phyloP scores from a whole-genome alignment of 192 early-diverging fungal genomes.

The Rhizoclosmatium sp. region DNA sequence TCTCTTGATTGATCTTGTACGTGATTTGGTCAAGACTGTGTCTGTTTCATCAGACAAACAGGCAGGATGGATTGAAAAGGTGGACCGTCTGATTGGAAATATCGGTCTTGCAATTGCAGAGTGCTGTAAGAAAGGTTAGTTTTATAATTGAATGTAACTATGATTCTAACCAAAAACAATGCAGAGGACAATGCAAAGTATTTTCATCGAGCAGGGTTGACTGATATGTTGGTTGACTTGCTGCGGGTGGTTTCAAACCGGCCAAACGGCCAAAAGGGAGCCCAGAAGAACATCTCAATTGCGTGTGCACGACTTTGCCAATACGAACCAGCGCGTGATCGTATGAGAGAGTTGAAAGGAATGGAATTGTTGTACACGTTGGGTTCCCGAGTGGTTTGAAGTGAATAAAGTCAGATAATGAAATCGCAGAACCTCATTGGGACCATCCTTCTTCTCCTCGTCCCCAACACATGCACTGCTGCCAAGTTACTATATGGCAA shows the following conservation, averaged over 20 bases:
- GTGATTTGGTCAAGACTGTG: not conserved
- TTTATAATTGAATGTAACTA: not conserved
- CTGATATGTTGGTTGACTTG: slow-evolving; percentile 1
- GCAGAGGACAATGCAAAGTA: not conserved
- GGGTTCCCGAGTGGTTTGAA: not conserved
- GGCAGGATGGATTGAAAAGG: not conserved
- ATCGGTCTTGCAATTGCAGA: slow-evolving; percentile 5
- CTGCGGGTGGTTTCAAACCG: not conserved
- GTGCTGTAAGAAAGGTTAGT: slow-evolving; percentile 20
- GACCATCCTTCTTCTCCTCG: no score
- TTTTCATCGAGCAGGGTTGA: slow-evolving; percentile 7
- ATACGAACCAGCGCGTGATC: not conserved
- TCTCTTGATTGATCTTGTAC: not conserved
- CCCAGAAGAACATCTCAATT: slow-evolving; percentile 25
- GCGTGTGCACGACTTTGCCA: slow-evolving; percentile 30
- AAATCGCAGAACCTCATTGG: no score
- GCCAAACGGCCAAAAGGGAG: not conserved
- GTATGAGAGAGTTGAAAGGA: slow-evolving; percentile 10
- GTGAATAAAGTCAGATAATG: not conserved
- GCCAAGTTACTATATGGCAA: no score
- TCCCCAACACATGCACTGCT: no score
- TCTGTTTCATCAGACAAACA: not conserved
- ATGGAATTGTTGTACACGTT: slow-evolving; percentile 16
- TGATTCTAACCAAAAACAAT: not conserved
- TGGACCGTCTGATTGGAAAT: slow-evolving; percentile 2